phyloP scores from a whole-genome alignment of 305 asterid species.

The Rubia peregrina region DNA sequence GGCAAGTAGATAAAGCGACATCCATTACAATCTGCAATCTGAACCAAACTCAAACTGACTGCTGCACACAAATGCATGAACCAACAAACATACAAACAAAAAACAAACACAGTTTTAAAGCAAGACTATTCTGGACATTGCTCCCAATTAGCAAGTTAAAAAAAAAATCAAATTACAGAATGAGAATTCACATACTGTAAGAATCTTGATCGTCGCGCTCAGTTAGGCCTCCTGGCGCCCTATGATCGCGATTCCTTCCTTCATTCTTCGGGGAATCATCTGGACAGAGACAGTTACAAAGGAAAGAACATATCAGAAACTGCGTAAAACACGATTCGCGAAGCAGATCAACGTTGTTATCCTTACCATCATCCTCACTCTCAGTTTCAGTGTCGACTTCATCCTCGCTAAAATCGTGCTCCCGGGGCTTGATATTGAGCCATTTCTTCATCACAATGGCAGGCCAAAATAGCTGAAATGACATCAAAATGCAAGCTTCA shows the following conservation, averaged over 20 bases:
- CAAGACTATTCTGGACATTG: neutral
- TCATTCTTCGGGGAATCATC: conserved; percentile 20
- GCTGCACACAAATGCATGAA: neutral
- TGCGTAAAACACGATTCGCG: neutral
- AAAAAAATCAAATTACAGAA: conserved; percentile 5
- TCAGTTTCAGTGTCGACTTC: conserved; percentile 73
- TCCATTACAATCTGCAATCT: neutral
- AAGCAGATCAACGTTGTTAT: neutral
- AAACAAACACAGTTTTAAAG: neutral
- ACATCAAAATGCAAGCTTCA: conserved; percentile 5
- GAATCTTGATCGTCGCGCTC: conserved; percentile 31
- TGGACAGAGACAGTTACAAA: conserved; percentile 5
- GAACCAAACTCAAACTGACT: neutral
- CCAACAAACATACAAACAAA: neutral
- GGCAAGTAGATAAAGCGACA: neutral
- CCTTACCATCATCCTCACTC: conserved; percentile 85
- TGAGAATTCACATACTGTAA: conserved; percentile 24
- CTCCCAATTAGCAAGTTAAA: neutral
- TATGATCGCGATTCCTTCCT: conserved; percentile 26
- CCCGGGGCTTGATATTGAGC: conserved; percentile 73
- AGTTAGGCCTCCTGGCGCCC: conserved; percentile 31
- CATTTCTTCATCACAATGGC: conserved; percentile 91
- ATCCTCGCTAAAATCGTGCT: conserved; percentile 79
- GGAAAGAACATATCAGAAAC: neutral
- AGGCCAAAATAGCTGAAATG: conserved; percentile 70